Evolutionary conservation across 139 green algal species (phyloP).

Genomic region (Closterium sp.): DNA sequence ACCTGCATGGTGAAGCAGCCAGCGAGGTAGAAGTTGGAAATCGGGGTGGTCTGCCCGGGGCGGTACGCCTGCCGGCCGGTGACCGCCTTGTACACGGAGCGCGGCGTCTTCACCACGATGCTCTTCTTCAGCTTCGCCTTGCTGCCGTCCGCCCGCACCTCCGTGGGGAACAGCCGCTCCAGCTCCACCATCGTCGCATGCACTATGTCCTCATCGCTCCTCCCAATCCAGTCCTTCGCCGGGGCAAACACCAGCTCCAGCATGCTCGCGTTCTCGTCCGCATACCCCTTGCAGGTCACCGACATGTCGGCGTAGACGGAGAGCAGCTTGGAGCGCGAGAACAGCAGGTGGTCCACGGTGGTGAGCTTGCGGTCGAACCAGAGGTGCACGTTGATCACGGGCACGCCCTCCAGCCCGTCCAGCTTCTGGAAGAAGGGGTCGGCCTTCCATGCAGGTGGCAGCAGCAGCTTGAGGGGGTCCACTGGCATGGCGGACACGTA

Average conservation of each 20-base stretch:
- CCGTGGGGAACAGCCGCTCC: constrained; percentile 93
- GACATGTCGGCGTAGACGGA: constrained; percentile 98
- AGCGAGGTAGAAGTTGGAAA: constrained; percentile 92
- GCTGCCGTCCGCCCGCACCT: constrained; percentile 68
- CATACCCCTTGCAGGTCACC: constrained; percentile 79
- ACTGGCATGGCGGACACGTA: constrained; percentile 97
- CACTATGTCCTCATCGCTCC: constrained; percentile 94
- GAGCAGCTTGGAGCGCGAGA: constrained; percentile 90
- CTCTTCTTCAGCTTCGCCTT: constrained; percentile 56
- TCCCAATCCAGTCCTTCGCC: constrained; percentile 52
- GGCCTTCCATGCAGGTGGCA: constrained; percentile 78
- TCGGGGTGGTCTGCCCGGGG: constrained; percentile 69
- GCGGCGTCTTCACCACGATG: constrained; percentile 92
- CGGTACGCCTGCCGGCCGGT: constrained; percentile 81
- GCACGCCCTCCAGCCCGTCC: constrained; percentile 89
- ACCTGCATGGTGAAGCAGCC: constrained; percentile 96
- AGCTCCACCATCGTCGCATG: constrained; percentile 81
- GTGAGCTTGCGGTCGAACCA: constrained; percentile 96
- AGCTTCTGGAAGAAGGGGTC: constrained; percentile 87
- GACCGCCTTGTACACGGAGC: constrained; percentile 88
- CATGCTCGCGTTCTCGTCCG: constrained; percentile 76
- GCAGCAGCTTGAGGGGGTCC: constrained; percentile 91
- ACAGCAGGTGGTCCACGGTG: constrained; percentile 97
- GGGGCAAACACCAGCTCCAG: constrained; percentile 99
- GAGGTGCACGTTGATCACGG: constrained; percentile 99